Percentiles rank a stretch among this genome's conserved stretches.
Evolutionary conservation across 2,329 filamentous ascomycete genomes (phyloP).

Genomic region (Nigrospora osmanthi): DNA sequence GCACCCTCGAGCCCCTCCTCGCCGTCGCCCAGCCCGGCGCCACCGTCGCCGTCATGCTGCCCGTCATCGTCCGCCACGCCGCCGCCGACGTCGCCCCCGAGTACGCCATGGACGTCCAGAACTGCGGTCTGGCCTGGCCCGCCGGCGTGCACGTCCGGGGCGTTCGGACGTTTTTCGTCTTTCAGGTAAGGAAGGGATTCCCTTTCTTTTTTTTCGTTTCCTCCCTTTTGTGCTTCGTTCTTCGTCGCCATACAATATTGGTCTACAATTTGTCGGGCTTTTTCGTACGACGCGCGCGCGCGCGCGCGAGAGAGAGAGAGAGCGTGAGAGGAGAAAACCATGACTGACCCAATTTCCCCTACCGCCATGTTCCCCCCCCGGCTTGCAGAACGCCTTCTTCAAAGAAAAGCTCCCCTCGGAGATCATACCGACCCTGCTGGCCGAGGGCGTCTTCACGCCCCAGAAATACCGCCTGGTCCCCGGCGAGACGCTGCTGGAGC

Average conservation of each 20-base stretch:
- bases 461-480: constrained; percentile 33
- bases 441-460: constrained; percentile 27
- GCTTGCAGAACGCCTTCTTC: constrained; percentile 42
- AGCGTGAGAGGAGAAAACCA: no score
- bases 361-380: no score
- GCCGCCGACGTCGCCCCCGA: constrained; percentile 36
- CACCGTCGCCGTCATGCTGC: constrained; percentile 51
- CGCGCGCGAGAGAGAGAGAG: no score
- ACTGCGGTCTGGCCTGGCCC: constrained; percentile 35
- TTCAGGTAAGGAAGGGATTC: constrained; percentile 34
- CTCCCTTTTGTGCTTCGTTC: neutral
- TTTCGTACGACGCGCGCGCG: no score
- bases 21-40: constrained; percentile 36
- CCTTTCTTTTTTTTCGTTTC: no score
- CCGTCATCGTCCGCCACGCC: constrained; percentile 48
- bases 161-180: constrained; percentile 48
- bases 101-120: constrained; percentile 43
- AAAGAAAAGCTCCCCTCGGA: constrained; percentile 45
- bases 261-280: no score
- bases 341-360: constrained; percentile 3
- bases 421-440: constrained; percentile 42
- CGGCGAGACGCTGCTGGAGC: constrained; percentile 27
- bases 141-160: constrained; percentile 43
- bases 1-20: constrained; percentile 36
- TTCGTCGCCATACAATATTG: no score